Conservation (phyloP, 2,329 filamentous ascomycete species). For the Talaromyces sp. region DNA sequence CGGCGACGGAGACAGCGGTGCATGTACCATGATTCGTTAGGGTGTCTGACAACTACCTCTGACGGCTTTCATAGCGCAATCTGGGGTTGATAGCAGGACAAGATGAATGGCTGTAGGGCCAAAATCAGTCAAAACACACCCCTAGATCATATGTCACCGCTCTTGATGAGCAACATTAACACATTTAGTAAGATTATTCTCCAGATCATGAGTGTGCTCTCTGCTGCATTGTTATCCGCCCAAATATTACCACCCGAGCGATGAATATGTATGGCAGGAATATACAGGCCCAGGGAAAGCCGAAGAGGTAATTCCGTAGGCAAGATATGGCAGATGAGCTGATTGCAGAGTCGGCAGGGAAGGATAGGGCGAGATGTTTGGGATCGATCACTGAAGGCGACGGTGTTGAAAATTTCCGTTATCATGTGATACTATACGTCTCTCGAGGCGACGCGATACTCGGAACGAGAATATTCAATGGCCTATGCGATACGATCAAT, state of each 20-base stretch:
- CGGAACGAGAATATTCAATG: not conserved
- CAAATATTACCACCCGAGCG: constrained; percentile 50
- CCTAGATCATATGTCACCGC: constrained; percentile 49
- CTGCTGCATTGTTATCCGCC: constrained; percentile 53
- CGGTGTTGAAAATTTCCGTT: not conserved
- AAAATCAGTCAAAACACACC: constrained; percentile 45
- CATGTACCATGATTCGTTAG: no score
- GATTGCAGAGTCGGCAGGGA: constrained; percentile 32
- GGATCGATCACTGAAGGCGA: constrained; percentile 31
- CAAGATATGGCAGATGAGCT: constrained; percentile 39
- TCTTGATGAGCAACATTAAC: constrained; percentile 55
- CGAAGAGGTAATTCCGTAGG: constrained; percentile 33
- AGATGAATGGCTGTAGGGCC: constrained; percentile 51
- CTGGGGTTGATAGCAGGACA: no score
- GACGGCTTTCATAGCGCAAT: no score
- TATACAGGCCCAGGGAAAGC: constrained; percentile 25
- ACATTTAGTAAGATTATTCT: constrained; percentile 53
- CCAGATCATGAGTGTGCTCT: constrained; percentile 51
- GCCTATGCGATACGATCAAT: not conserved
- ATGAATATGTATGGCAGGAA: constrained; percentile 53
- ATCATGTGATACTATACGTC: not conserved
- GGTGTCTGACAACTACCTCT: no score
- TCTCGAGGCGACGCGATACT: not conserved
- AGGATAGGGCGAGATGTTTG: constrained; percentile 39
- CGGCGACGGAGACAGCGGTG: no score